Evolutionary conservation across 2,329 filamentous ascomycete genomes (phyloP), one percentile per base, ranked within the genome.

Genomic region (Beauveria pseudobassiana): DNA sequence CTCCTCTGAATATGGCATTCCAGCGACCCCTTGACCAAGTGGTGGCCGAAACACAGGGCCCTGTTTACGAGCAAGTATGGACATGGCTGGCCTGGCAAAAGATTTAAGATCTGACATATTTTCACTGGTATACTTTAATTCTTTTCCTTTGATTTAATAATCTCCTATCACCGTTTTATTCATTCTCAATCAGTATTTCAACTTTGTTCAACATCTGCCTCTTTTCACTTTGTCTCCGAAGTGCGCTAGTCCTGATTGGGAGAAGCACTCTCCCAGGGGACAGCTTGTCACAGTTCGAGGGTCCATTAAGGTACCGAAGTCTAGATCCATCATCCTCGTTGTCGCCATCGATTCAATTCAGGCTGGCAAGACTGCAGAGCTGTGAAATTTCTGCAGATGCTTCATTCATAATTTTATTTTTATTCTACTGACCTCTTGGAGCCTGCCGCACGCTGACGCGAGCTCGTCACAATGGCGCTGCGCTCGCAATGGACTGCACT

Each of bases 401-500:
- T 54, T 60, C 42, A 48, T 46, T 5, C 14, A 22, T 38, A n/a
- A 51, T 28, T 48, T 55, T 3, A 40, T 28, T 43, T 43, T 43
- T 7, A 12, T 38, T 46, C 3, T 9, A 48, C 12, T 5, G 8
- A 26, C 16, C 9, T 51, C 24, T 62, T 26, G 14, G 51, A 43
- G 45, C 45, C 26, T 20, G 20, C 53, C 10, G 10, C 48, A 42
- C 28, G 26, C n/a, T 12, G 49, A 60, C 49, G 50, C 49, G 49
- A 60, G 58, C 22, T 45, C 49, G 58, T 54, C 42, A 60, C 28
- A 20, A 60, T 60, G 58, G 58, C 26, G 50, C 58, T 60, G 50
- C 59, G 51, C 30, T 59, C 50, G 45, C 34, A 49, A 30, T 91
- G 89, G 89, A 83, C 86, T 71, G 77, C 83, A 68, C 78, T 85